Evolutionary conservation across 768 basidiomycete genomes (phyloP), one percentile per base, ranked within the genome.

Genomic region (Lentinula raphanica): DNA sequence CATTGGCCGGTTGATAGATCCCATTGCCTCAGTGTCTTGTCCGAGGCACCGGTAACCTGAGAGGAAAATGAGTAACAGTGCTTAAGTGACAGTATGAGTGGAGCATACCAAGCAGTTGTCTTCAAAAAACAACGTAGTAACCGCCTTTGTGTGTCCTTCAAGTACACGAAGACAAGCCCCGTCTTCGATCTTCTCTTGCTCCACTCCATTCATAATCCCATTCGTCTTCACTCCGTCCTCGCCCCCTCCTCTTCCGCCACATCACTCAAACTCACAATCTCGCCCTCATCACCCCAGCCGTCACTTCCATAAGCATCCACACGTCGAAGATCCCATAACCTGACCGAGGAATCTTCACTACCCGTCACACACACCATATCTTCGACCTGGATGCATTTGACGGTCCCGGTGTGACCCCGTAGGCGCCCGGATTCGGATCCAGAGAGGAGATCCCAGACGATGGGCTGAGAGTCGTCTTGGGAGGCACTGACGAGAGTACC

Each of bases 21-120:
- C 97, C 97, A 99, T 69, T 98, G 96, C 2, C 97, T 91, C 56
- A 99, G 80, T 0, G 97, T 99, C 73, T 98, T 98, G 75, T 99
- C 97, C 3, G 92, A 94, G 5, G 97, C 96, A 32, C 97, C 97
- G 7, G 95, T 98, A 12, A 98, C 92, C 94, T 95, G 63, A 11
- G 19, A 0, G 58, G 59, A 54, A n/a, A 53, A 59, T 56, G 0
- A 36, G 49, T 66, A 31, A 69, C 65, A 54, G 7, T 13, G 28
- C 17, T 23, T 3, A 9, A 36, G 25, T 17, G 19, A 7, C 15
- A 38, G n/a, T 23, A 32, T 8, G 23, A 12, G 40, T 5, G 23
- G n/a, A 21, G 75, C 83, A 66, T 71, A 94, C 95, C 73, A 99
- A 71, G 65, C 91, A 95, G 50, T 91, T 86, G 61, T 94, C 94